Evolutionary conservation across 345 rosid genomes (phyloP), one percentile per base, ranked within the genome.

Genomic region (Arabidopsis suecica): DNA sequence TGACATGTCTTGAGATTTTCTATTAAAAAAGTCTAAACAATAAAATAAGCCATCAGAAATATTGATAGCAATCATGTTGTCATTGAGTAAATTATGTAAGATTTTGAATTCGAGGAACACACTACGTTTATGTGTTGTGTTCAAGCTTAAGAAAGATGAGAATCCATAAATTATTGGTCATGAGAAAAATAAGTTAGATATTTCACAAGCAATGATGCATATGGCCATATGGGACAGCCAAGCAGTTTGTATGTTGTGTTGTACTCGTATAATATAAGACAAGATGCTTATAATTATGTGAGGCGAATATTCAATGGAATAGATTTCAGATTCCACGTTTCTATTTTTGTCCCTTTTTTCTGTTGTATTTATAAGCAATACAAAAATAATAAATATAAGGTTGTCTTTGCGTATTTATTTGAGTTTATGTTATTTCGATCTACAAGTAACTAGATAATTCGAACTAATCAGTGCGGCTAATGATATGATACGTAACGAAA

Each of bases 231-330:
- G 64, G 41, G 70, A 61, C 40, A 76, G 65, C 61, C 61, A 70
- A 61, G 47, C 48, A 37, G 5, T 63, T 9, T 69, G 59, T 61
- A 13, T 64, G 36, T 53, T 62, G 49, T 12, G 25, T 32, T 16
- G 22, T 57, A 3, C n/a, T 25, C 3, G 7, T 56, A 49, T 50
- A 9, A 2, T 16, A 50, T 22, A 50, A 22, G 28, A 14, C n/a
- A 14, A 62, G 51, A 69, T 61, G 48, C 59, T 61, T 61, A 38
- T 10, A 20, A 10, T 28, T 28, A 28, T 28, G 9, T 23, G 14
- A 75, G 7, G 7, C 61, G 76, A 77, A 77, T 77, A 77, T 70
- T 77, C 76, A 77, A 14, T 56, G 47, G 80, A 47, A 77, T 77
- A 70, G 61, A 54, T 45, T 54, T 28, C 1, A 0, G 75, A 76